These are phyloP conservation scores for Apiotrichum sp. DNA, from an alignment of 1,284 basidiomycete species.

Conservation along the genomic window DNA sequence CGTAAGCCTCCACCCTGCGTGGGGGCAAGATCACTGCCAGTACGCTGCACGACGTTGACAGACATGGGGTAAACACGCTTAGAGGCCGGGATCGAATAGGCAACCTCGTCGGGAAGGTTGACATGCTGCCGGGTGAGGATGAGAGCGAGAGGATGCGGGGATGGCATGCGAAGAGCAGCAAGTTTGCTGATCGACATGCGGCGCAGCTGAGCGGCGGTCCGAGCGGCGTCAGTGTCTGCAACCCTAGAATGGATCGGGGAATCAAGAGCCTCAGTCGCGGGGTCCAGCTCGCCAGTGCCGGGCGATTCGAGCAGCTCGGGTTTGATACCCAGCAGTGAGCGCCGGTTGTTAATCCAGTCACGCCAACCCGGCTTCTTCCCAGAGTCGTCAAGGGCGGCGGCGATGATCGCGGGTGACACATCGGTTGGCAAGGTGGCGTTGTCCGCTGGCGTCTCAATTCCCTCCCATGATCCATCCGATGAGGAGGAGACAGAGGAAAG, in stretches of 20 bases:
- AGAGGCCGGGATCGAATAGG: conserved; percentile 33
- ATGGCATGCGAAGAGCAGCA: conserved; percentile 31
- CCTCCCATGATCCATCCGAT: conserved; percentile 26
- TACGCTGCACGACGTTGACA: conserved; percentile 24
- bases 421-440: conserved; percentile 14
- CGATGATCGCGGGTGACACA: conserved; percentile 13
- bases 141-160: conserved; percentile 38
- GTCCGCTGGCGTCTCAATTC: conserved; percentile 27
- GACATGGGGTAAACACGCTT: conserved; percentile 36
- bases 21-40: conserved; percentile 14
- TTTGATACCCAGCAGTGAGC: conserved; percentile 15
- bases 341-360: conserved; percentile 13
- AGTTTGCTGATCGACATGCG: conserved; percentile 34
- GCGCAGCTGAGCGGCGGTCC: conserved; percentile 28
- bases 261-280: neutral
- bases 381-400: conserved; percentile 6
- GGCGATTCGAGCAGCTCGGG: conserved; percentile 12
- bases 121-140: conserved; percentile 29
- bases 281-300: conserved; percentile 6
- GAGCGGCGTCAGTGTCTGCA: conserved; percentile 8
- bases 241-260: neutral
- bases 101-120: conserved; percentile 39
- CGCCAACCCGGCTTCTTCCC: conserved; percentile 13
- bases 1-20: conserved; percentile 29
- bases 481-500: conserved; percentile 25